Evolutionary conservation across 1,284 basidiomycete species (phyloP), one percentile per base, ranked within the genome.

Genomic region (Puccinia coronata): DNA sequence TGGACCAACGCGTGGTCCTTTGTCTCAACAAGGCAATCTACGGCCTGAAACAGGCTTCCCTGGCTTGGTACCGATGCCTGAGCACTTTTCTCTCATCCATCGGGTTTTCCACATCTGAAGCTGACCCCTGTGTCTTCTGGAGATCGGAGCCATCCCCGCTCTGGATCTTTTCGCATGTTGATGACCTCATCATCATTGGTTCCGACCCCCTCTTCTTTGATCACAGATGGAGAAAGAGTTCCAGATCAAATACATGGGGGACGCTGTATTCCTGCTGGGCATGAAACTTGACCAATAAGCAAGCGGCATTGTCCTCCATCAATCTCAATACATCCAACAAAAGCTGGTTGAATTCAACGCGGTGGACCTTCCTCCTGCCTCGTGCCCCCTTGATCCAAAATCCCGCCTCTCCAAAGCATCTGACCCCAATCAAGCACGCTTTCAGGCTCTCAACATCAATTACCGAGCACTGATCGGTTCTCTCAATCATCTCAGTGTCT

Each of bases 91-190:
- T 57, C 49, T 2, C 2, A 3, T 25, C 16, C 31, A 31, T 28
- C 6, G 72, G 76, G 2, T 82, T 76, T 39, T 0, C 0, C 0
- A 47, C 39, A 6, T 49, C 47, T 78, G 11, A 16, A 4, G 49
- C 49, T 4, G 49, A 51, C 23, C 76, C 78, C 49, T 75, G 73
- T 20, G 25, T 61, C 1, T 75, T 75, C 28, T 59, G 57, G 57
- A 6, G 31, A 8, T 20, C 23, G 57, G 8, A 59, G 57, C 57
- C 57, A 59, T 8, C 8, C n/a, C n/a, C 31, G 6, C 57, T 43
- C 43, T 43, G 43, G 43, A 43, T 43, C 16, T 43, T 43, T n/a
- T n/a, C n/a, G n/a, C n/a, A n/a, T n/a, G n/a, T n/a, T n/a, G n/a
- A n/a, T n/a, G n/a, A n/a, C n/a, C 43, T 43, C 8, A 43, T 43